Evolutionary conservation across 2,329 filamentous ascomycete genomes (phyloP).

Genomic region (Pestalotiopsis sp.): DNA sequence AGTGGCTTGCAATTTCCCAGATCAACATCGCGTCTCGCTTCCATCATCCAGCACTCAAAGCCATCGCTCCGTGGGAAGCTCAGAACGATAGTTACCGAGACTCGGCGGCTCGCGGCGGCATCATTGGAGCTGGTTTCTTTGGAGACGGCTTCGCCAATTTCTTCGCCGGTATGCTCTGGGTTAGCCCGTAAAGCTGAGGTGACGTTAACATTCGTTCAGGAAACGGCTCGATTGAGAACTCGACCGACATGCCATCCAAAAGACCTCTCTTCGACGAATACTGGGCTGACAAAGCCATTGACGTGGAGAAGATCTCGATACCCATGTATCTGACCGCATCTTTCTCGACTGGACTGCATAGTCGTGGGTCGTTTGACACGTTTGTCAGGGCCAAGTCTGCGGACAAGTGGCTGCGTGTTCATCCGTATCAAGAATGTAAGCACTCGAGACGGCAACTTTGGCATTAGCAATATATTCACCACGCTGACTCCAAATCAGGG

Average conservation of each 20-base stretch:
- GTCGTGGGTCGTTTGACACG: conserved; percentile 7
- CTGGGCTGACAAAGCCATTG: conserved; percentile 2
- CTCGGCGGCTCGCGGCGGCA: background rate
- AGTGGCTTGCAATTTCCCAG: conserved; percentile 13
- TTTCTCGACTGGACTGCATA: conserved; percentile 6
- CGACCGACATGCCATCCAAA: background rate
- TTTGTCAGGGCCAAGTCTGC: background rate
- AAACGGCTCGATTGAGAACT: background rate
- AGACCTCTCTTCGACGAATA: conserved; percentile 5
- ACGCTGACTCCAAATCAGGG: background rate
- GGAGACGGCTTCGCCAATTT: too few species aligned
- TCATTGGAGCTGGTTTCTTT: background rate
- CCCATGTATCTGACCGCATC: conserved; percentile 9
- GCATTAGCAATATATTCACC: background rate
- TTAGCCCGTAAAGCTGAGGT: background rate
- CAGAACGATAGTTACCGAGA: background rate
- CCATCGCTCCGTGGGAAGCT: background rate
- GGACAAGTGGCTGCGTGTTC: conserved; percentile 6
- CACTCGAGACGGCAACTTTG: background rate
- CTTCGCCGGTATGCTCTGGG: background rate
- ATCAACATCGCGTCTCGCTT: background rate
- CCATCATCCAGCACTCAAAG: background rate
- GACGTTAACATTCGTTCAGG: background rate
- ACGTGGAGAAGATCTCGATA: conserved; percentile 8
- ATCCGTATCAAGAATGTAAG: conserved; percentile 12